phyloP scores from a whole-genome alignment of 345 rosid species.

The Anastatica hierochuntica region DNA sequence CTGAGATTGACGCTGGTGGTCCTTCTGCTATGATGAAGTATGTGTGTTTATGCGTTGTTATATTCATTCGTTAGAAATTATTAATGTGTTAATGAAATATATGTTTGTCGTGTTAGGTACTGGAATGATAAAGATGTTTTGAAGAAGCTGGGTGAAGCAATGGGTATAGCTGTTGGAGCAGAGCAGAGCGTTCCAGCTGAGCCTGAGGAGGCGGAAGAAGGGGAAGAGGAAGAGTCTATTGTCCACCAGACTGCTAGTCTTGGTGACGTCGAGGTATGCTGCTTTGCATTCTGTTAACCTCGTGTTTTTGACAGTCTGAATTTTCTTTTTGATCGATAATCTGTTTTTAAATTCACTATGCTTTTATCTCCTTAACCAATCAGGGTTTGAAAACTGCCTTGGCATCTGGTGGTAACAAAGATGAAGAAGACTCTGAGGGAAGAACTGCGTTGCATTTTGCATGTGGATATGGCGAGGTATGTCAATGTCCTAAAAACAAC shows the following conservation, averaged over 20 bases:
- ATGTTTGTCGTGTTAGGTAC: slow-evolving; percentile 33
- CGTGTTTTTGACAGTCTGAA: neutral
- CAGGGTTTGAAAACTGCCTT: slow-evolving; percentile 39
- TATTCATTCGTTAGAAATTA: neutral
- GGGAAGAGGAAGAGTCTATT: slow-evolving; percentile 59
- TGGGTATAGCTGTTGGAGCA: slow-evolving; percentile 66
- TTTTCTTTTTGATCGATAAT: neutral
- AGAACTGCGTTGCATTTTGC: slow-evolving; percentile 76
- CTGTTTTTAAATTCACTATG: too few relatives aligned
- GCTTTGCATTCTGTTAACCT: neutral
- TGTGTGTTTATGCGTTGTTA: neutral
- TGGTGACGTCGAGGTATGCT: slow-evolving; percentile 64
- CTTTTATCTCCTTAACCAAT: too few relatives aligned
- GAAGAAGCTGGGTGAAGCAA: slow-evolving; percentile 79
- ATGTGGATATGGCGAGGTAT: slow-evolving; percentile 83
- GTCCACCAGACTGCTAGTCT: slow-evolving; percentile 73
- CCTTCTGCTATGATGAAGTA: slow-evolving; percentile 75
- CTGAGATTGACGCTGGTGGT: slow-evolving; percentile 68
- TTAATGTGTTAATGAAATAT: neutral
- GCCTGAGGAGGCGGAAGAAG: slow-evolving; percentile 49
- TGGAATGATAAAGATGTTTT: slow-evolving; percentile 73
- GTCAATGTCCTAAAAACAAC: neutral
- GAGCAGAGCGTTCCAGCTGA: slow-evolving; percentile 37
- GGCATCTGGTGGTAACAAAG: slow-evolving; percentile 25
- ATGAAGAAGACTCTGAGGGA: slow-evolving; percentile 82